Evolutionary conservation across 305 asterid genomes (phyloP).

Genomic region (Fraxinus albicans): DNA sequence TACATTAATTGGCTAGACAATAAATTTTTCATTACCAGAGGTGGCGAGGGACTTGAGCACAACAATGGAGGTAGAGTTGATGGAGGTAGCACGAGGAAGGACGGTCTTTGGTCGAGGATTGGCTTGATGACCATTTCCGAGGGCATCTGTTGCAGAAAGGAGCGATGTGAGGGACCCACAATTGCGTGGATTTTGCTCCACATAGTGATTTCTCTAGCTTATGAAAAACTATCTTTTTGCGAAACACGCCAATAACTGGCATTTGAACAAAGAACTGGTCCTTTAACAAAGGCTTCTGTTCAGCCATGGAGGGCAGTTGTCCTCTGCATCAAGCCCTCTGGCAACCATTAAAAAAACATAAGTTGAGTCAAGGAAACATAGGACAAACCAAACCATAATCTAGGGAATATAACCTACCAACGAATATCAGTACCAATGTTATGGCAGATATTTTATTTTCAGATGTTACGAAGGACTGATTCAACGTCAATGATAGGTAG

Average conservation of each 20-base stretch:
- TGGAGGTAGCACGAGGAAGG: slow-evolving; percentile 5
- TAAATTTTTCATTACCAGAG: background rate
- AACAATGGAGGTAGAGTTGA: background rate
- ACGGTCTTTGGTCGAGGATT: background rate
- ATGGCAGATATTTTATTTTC: background rate
- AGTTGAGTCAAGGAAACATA: background rate
- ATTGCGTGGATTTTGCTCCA: background rate
- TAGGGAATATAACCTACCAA: background rate
- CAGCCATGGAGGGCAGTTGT: background rate
- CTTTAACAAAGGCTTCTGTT: background rate
- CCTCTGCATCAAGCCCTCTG: background rate
- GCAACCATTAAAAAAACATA: background rate
- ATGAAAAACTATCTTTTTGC: background rate
- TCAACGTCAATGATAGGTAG: background rate
- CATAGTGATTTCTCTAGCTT: background rate
- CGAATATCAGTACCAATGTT: background rate
- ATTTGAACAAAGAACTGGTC: background rate
- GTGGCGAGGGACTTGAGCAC: background rate
- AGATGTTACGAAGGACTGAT: background rate
- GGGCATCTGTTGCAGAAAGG: background rate
- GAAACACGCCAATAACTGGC: background rate
- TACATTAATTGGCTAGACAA: background rate
- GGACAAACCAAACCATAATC: background rate
- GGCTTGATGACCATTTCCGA: background rate
- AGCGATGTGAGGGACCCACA: background rate